Evolutionary conservation across 2,329 filamentous ascomycete genomes (phyloP), one percentile per base, ranked within the genome.

Genomic region (Apiospora phragmitis): DNA sequence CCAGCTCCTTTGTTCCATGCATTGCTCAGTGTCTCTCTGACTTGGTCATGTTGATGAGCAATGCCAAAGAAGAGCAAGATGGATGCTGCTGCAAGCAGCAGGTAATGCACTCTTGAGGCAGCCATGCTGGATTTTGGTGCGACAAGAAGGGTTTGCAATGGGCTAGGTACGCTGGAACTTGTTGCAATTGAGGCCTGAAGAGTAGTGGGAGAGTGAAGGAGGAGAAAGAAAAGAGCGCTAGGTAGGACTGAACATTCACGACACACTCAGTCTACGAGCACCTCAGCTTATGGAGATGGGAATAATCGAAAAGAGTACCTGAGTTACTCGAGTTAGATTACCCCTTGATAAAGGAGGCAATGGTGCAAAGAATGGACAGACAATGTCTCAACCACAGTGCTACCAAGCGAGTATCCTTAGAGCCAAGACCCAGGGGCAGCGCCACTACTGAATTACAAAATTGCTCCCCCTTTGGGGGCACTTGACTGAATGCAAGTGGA

Each of bases 11-110:
- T 45, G 14, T 43, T n/a, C 70, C 70, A 71, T 49, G 70, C 55
- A 21, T 69, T 42, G n/a, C 47, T 43, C 18, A 67, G 26, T 7
- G 67, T 71, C 21, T 71, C 67, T 29, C 67, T 71, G 26, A 71
- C 67, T 24, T 67, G 67, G 26, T 69, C 42, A 49, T 71, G 70
- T 16, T 71, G 70, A 47, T 71, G 67, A 32, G 55, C 67, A 26
- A 71, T 59, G 7, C 67, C 70, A 59, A 71, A 18, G 21, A 69
- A 41, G 24, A 71, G 70, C 18, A 71, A 24, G 43, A 71, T 65
- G 14, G 43, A 32, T 69, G 55, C 67, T 69, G 47, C 67, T 49
- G 67, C 70, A 16, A 68, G 55, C 9, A 69, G 32, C 26, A 68
- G 43, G 24, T 68, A 70, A 43, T 70, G 69, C 29, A 49, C 43